Base-by-base conservation (phyloP, 257 asterid species). In the Nyctanthes arbortristis region DNA sequence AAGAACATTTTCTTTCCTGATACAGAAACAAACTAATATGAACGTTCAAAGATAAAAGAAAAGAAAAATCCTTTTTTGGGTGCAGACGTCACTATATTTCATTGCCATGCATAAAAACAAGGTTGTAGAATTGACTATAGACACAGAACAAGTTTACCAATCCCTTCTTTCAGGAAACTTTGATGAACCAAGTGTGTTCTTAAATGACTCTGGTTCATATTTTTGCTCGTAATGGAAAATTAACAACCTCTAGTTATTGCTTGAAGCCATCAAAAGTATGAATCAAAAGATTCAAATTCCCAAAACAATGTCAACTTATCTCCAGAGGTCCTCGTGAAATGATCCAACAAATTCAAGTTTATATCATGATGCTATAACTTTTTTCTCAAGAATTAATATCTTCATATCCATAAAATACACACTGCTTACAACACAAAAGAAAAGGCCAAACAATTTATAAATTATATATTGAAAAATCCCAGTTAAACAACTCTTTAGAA, bases 1-100 rank as follows among this genome's bases (percentile, higher is more conserved):
- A 61, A 31, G 37, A 22, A 16, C 9, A 28, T 27, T 69, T 72
- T 63, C 57, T 18, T n/a, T 24, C 59, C 30, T 52, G 28, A 28
- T 25, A 45, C 62, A 65, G 52, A 45, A 60, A 59, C 45, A 63
- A 16, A 18, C 67, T 45, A 35, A 63, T 11, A 4, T 63, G 45
- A 20, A 10, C 30, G 2, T 52, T 49, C n/a, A n/a, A n/a, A n/a
- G n/a, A n/a, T n/a, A n/a, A n/a, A n/a, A 7, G 22, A 35, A 20
- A 49, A 49, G 3, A 8, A 49, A 49, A 49, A 20, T 2, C 12
- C 1, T 22, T 20, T 20, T 18, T 49, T 18, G 58, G 12, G 8
- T 20, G 59, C 24, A 8, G 29, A 52, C 5, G 5, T 22, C 31
- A 25, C 31, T 52, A 29, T 52, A 20, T 52, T 52, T 52, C 4